A percentile compares a stretch with the other conserved stretches of the same genome.
These are phyloP conservation scores for Ramichloridium luteum DNA, from an alignment of 2,329 filamentous ascomycete species.

Conservation along the genomic window DNA sequence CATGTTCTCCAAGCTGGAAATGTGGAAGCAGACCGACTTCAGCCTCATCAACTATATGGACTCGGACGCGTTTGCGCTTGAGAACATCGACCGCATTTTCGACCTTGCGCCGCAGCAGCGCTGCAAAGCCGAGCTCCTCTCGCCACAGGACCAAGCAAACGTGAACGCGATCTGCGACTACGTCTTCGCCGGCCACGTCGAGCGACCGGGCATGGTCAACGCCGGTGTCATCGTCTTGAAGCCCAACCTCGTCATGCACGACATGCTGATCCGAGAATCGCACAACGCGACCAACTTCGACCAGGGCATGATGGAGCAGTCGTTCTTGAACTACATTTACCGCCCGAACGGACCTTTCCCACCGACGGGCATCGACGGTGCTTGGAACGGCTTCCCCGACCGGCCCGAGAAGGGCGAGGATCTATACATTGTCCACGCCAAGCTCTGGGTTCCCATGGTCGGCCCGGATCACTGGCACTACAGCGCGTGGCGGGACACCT, in stretches of 20 bases:
- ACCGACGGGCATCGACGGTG: conserved; percentile 14
- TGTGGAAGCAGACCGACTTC: conserved; percentile 25
- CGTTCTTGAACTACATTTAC: conserved; percentile 26
- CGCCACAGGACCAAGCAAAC: conserved; percentile 16
- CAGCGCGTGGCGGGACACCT: conserved; percentile 3
- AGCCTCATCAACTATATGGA: conserved; percentile 23
- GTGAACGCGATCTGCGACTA: conserved; percentile 19
- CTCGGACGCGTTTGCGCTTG: conserved; percentile 24
- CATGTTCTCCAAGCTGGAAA: conserved; percentile 26
- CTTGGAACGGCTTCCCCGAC: conserved; percentile 22
- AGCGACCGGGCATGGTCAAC: conserved; percentile 17
- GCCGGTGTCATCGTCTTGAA: conserved; percentile 24
- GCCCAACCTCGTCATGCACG: conserved; percentile 21
- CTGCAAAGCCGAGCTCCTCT: conserved; percentile 17
- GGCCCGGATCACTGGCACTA: conserved; percentile 2
- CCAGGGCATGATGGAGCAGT: conserved; percentile 24
- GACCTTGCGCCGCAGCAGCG: conserved; percentile 14
- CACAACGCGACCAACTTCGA: conserved; percentile 22
- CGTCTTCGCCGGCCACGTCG: conserved; percentile 19
- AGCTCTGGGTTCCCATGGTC: conserved; percentile 19
- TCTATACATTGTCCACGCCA: conserved; percentile 25
- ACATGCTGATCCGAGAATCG: conserved; percentile 24
- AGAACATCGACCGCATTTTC: conserved; percentile 23
- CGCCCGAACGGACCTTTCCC: conserved; percentile 20
- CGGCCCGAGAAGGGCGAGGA: conserved; percentile 16